A percentile compares a stretch with the other conserved stretches of the same genome.
Evolutionary conservation across 352 stramenopile genomes (phyloP).

Genomic region (Phytophthora pistaciae): DNA sequence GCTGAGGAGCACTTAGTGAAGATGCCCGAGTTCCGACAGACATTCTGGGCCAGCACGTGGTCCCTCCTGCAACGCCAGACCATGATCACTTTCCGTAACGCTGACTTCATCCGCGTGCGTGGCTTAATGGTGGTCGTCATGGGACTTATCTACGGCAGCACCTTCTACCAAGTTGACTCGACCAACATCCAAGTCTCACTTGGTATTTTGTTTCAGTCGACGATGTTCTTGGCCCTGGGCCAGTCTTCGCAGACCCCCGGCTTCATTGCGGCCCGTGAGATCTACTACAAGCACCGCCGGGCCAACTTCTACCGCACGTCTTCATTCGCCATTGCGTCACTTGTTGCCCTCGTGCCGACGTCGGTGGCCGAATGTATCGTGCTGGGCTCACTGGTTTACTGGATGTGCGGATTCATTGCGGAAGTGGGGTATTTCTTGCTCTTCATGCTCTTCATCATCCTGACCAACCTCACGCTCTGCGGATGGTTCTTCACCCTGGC

Average conservation of each 20-base stretch:
- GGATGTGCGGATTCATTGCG: slow-evolving; percentile 73
- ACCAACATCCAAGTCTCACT: slow-evolving; percentile 32
- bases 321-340: slow-evolving; percentile 54
- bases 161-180: slow-evolving; percentile 26
- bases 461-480: slow-evolving; percentile 17
- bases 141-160: slow-evolving; percentile 24
- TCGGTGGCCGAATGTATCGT: slow-evolving; percentile 58
- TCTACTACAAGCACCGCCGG: not conserved
- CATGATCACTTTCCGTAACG: slow-evolving; percentile 41
- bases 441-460: slow-evolving; percentile 12
- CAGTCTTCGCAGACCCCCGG: slow-evolving; percentile 41
- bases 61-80: slow-evolving; percentile 43
- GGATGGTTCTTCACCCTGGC: slow-evolving; percentile 34
- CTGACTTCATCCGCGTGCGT: slow-evolving; percentile 15
- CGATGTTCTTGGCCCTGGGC: slow-evolving; percentile 66
- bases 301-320: slow-evolving; percentile 83
- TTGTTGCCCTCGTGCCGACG: slow-evolving; percentile 25
- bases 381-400: slow-evolving; percentile 88
- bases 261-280: not conserved
- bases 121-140: slow-evolving; percentile 20
- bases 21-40: slow-evolving; percentile 38
- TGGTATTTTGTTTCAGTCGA: slow-evolving; percentile 65
- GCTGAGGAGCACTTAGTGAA: slow-evolving; percentile 52
- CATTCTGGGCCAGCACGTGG: slow-evolving; percentile 38
- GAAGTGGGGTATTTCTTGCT: slow-evolving; percentile 12